Conservation (phyloP, 768 basidiomycete species). For the Tulasnella sp. region DNA sequence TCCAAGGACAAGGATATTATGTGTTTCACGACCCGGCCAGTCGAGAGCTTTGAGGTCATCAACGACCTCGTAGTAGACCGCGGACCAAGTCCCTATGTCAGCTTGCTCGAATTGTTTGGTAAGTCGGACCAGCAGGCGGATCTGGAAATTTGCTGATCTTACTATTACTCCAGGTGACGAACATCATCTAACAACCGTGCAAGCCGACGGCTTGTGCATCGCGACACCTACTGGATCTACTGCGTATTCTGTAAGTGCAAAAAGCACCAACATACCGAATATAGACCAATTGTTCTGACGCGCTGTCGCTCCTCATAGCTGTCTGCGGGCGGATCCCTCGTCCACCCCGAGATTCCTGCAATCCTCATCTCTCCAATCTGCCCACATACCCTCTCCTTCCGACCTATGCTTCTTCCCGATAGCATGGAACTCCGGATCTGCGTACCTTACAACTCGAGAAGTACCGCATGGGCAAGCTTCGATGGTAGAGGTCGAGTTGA, state of each 20-base stretch:
- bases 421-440: constrained; percentile 98
- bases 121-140: constrained; percentile 42
- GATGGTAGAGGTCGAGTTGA: constrained; percentile 97
- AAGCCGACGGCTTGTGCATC: constrained; percentile 94
- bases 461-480: constrained; percentile 98
- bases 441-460: constrained; percentile 98
- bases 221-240: constrained; percentile 98
- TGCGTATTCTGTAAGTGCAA: constrained; percentile 84
- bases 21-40: constrained; percentile 94
- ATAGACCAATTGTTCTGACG: background rate
- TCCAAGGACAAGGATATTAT: constrained; percentile 93
- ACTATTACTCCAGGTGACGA: constrained; percentile 77
- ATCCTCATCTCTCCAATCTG: constrained; percentile 97
- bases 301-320: constrained; percentile 52
- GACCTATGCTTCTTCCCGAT: constrained; percentile 97
- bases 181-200: constrained; percentile 98
- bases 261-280: no score
- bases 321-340: constrained; percentile 96
- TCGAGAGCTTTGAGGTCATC: constrained; percentile 94
- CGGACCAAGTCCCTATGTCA: constrained; percentile 97
- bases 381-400: constrained; percentile 97
- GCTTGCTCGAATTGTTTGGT: constrained; percentile 95
- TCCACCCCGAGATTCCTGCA: constrained; percentile 97
- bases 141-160: constrained; percentile 11
- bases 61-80: constrained; percentile 98